Evolutionary conservation across 495 filamentous ascomycete species (phyloP), one percentile per base, ranked within the genome.

Genomic region (Neurospora sp.): DNA sequence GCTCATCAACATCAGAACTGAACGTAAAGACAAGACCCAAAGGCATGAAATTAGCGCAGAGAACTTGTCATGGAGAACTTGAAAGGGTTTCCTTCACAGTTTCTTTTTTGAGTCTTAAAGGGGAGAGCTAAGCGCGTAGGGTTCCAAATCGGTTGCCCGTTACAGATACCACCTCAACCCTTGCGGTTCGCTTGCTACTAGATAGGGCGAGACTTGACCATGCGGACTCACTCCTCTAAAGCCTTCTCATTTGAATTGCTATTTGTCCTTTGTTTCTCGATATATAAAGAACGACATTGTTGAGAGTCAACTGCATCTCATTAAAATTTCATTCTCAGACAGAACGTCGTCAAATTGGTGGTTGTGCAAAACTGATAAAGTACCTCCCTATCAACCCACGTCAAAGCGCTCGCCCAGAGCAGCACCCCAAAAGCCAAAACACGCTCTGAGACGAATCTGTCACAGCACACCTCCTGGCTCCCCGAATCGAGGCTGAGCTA

Each of bases 401-500:
- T 69, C 65, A 75, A 31, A 65, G 35, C 70, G 31, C 73, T 70
- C 16, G 22, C 70, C 53, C 31, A 61, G 53, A 61, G 22, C 22
- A 16, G 10, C 35, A 53, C 22, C 72, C 72, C 73, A 76, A 76
- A 80, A 78, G 79, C 79, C 79, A 86, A 85, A 85, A 83, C 77
- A 80, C 48, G 81, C 75, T 76, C 82, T 78, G 83, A 85, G 83
- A 86, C 84, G 78, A 44, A 73, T 77, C 78, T 85, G 83, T 83
- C 81, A 84, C 83, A 83, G 77, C 76, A 69, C 72, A 70, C 76
- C 82, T 82, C 80, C 79, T 76, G 78, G 74, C 70, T 69, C 76
- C 76, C 75, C 75, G 45, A 61, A 61, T 61, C 27, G 27, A 61
- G 53, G 27, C 53, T 61, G 53, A 35, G 53, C 27, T 61, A 27